Evolutionary conservation across 2,329 filamentous ascomycete genomes (phyloP).

Genomic region (Alternaria incomplexa): DNA sequence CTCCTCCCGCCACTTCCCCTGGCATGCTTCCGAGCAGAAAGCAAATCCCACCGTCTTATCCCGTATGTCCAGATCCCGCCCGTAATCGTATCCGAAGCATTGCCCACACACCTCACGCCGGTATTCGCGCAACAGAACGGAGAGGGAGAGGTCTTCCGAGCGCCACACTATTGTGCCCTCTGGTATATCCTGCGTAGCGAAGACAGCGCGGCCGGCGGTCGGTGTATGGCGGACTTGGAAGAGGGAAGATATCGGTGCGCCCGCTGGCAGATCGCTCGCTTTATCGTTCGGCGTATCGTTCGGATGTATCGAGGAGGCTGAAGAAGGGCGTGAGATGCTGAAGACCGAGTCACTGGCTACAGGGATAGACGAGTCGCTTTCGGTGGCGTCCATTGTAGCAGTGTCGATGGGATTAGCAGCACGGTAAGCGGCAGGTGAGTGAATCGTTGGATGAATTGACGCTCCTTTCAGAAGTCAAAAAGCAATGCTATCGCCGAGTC

Average conservation of each 20-base stretch:
- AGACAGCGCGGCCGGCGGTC: conserved; percentile 53
- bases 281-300: conserved; percentile 6
- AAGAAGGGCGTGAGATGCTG: conserved; percentile 22
- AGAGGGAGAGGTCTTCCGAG: conserved; percentile 47
- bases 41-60: conserved; percentile 50
- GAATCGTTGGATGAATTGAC: neutral
- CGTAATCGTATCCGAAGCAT: conserved; percentile 55
- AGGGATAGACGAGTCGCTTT: conserved; percentile 14
- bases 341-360: conserved; percentile 15
- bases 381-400: conserved; percentile 9
- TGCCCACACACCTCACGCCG: conserved; percentile 57
- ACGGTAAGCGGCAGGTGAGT: conserved; percentile 2
- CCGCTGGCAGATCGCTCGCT: conserved; percentile 20
- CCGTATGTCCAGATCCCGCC: conserved; percentile 49
- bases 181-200: conserved; percentile 47
- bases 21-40: conserved; percentile 51
- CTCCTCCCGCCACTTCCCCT: conserved; percentile 42
- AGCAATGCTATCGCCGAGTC: neutral
- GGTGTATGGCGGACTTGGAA: conserved; percentile 52
- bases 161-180: conserved; percentile 46
- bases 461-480: conserved; percentile 1
- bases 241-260: conserved; percentile 32
- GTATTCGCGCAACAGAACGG: conserved; percentile 54
- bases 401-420: conserved; percentile 5
- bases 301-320: conserved; percentile 16